These are phyloP conservation scores for Volutella citrinella DNA, from an alignment of 2,329 filamentous ascomycete genomes.

Conservation along the genomic window DNA sequence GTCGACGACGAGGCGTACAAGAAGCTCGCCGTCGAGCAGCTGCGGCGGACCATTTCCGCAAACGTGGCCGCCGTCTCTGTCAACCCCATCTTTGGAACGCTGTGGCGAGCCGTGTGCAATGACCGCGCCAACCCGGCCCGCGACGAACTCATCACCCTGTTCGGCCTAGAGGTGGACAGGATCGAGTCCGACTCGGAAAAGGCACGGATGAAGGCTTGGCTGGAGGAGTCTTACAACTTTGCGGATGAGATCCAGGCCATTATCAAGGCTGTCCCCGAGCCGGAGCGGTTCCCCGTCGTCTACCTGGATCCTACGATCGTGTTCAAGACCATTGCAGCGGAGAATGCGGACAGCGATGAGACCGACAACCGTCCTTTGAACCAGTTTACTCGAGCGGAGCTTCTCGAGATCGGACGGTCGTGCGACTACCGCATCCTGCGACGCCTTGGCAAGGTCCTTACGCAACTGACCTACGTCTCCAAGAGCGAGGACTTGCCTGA, in stretches of 20 bases:
- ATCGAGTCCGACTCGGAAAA: conserved; percentile 33
- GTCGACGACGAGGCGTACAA: conserved; percentile 35
- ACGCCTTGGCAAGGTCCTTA: conserved; percentile 45
- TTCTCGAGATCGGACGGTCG: conserved; percentile 50
- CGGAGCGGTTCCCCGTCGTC: conserved; percentile 43
- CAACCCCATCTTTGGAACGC: conserved; percentile 48
- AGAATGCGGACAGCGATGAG: conserved; percentile 12
- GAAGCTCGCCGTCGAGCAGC: conserved; percentile 34
- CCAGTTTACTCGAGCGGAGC: conserved; percentile 41
- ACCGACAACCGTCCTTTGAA: conserved; percentile 22
- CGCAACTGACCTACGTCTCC: conserved; percentile 42
- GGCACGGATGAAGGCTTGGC: conserved; percentile 42
- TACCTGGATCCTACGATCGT: conserved; percentile 47
- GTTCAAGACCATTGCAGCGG: conserved; percentile 25
- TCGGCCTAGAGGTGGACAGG: conserved; percentile 37
- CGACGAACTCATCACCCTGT: conserved; percentile 39
- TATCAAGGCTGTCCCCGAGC: conserved; percentile 35
- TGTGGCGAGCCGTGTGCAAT: conserved; percentile 49
- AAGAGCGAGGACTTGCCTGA: conserved; percentile 39
- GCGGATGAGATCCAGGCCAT: conserved; percentile 38
- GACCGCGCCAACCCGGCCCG: conserved; percentile 40
- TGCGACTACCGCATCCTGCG: conserved; percentile 47
- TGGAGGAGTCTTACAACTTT: conserved; percentile 50
- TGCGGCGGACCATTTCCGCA: conserved; percentile 40
- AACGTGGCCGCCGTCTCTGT: conserved; percentile 43